Evolutionary conservation across 768 basidiomycete genomes (phyloP).

Genomic region (Amanita brunnescens): DNA sequence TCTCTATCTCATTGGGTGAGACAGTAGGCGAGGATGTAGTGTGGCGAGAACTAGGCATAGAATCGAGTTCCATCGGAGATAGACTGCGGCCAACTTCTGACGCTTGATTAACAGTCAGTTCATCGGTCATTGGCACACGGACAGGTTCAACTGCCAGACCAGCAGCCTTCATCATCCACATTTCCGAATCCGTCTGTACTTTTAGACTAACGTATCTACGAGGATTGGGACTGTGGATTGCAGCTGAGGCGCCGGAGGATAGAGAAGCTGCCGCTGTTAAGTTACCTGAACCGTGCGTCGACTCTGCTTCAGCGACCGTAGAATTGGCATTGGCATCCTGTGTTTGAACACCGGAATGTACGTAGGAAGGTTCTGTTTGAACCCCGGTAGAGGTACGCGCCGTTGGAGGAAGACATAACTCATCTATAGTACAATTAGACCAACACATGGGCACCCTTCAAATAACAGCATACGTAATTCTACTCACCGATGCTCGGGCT

Average conservation of each 20-base stretch:
- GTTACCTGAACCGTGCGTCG: slow-evolving; percentile 2
- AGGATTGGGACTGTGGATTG: slow-evolving; percentile 12
- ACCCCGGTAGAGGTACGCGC: slow-evolving; percentile 34
- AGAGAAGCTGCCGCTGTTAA: background rate
- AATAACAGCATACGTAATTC: background rate
- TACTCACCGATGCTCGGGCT: slow-evolving; percentile 31
- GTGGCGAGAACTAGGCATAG: slow-evolving; percentile 25
- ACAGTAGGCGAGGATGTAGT: background rate
- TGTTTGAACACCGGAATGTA: slow-evolving; percentile 31
- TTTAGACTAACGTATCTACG: slow-evolving; percentile 12
- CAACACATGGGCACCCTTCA: background rate
- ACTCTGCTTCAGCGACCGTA: slow-evolving; percentile 16
- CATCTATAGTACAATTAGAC: slow-evolving; percentile 1
- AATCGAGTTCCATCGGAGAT: slow-evolving; percentile 57
- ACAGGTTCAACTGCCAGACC: slow-evolving; percentile 1
- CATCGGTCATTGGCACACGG: background rate
- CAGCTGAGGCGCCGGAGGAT: slow-evolving; percentile 6
- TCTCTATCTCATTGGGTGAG: background rate
- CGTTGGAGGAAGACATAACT: background rate
- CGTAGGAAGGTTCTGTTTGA: slow-evolving; percentile 30
- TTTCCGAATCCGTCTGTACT: slow-evolving; percentile 15
- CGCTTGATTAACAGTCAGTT: slow-evolving; percentile 6
- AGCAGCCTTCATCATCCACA: background rate
- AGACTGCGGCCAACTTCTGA: slow-evolving; percentile 35
- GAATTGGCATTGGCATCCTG: slow-evolving; percentile 8